Evolutionary conservation across 106 monocot genomes (phyloP), one percentile per base, ranked within the genome.

Genomic region (Platanthera zijinensis): DNA sequence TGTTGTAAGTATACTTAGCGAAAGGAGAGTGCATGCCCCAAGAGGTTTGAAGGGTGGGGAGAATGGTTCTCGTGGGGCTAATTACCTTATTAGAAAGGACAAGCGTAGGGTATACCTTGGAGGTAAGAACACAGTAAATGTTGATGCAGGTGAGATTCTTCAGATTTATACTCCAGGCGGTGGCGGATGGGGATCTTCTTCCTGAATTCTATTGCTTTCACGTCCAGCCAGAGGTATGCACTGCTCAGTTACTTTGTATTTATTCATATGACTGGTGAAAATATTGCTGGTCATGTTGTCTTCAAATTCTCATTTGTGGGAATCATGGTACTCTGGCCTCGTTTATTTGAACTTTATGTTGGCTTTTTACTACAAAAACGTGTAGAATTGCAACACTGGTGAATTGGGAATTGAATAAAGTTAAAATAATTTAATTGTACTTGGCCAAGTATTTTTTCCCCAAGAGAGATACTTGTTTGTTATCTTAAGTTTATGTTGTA

Each of bases 151-250:
- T 5, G 93, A 96, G 62, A 73, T 93, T 14, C 85, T 96, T 78
- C 87, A 87, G 73, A 91, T 96, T 73, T 75, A 87, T 53, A 96
- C 96, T 69, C 96, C 93, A 45, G 96, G 96, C 45, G 96, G 97
- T 52, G 97, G 93, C 17, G 97, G 97, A 10, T 97, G 86, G 79
- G 97, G 97, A 67, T 62, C 81, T 83, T 70, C 84, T 81, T 39
- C 46, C 46, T 25, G 25, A 48, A 46, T 1, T 11, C 19, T 54
- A 51, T 18, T 62, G 50, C 0, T 1, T 1, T 53, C 11, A 10
- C 13, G 52, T 1, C 52, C 8, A 13, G 52, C 52, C 13, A 1
- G 52, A 53, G 52, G 52, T 53, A 53, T 53, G 52, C 3, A 53
- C 13, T 66, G 10, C 28, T 10, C 18, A 66, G 66, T 5, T 4